Conservation (phyloP, 805 yeast genomes). For the Nakazawaea peltata region DNA sequence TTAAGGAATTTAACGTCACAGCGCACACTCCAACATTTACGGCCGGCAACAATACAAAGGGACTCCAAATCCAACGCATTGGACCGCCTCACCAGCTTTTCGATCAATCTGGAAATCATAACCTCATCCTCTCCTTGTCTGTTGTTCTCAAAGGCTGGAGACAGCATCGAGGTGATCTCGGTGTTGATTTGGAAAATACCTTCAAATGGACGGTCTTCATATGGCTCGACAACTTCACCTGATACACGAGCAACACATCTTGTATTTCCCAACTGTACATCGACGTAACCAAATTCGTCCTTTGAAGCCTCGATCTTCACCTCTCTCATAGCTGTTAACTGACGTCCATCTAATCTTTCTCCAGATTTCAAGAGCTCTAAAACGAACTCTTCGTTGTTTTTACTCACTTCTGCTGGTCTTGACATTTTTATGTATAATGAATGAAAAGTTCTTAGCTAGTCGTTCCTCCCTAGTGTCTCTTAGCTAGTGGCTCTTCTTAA, state of each 20-base stretch:
- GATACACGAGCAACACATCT: slow-evolving; percentile 63
- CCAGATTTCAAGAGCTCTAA: slow-evolving; percentile 55
- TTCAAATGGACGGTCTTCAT: slow-evolving; percentile 89
- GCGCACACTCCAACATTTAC: slow-evolving; percentile 82
- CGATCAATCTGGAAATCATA: slow-evolving; percentile 72
- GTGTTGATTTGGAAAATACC: slow-evolving; percentile 80
- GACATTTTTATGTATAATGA: no score
- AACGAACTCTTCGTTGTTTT: slow-evolving; percentile 55
- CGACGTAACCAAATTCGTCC: slow-evolving; percentile 72
- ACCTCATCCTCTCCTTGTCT: slow-evolving; percentile 74
- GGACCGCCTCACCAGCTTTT: slow-evolving; percentile 85
- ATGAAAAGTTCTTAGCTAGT: no score
- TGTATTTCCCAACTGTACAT: slow-evolving; percentile 72
- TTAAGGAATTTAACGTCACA: slow-evolving; percentile 87
- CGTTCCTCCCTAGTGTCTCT: no score
- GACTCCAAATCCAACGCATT: slow-evolving; percentile 88
- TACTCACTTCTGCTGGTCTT: slow-evolving; percentile 51
- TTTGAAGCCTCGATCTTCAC: slow-evolving; percentile 62
- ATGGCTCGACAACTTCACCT: slow-evolving; percentile 71
- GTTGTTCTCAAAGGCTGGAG: slow-evolving; percentile 72
- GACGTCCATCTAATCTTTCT: slow-evolving; percentile 62
- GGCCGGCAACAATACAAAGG: slow-evolving; percentile 84
- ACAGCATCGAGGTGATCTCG: slow-evolving; percentile 86
- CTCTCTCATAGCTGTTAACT: slow-evolving; percentile 53
- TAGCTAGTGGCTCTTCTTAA: no score